These are phyloP conservation scores for Silene latifolia DNA, from an alignment of 148 eudicot species.

Conservation along the genomic window DNA sequence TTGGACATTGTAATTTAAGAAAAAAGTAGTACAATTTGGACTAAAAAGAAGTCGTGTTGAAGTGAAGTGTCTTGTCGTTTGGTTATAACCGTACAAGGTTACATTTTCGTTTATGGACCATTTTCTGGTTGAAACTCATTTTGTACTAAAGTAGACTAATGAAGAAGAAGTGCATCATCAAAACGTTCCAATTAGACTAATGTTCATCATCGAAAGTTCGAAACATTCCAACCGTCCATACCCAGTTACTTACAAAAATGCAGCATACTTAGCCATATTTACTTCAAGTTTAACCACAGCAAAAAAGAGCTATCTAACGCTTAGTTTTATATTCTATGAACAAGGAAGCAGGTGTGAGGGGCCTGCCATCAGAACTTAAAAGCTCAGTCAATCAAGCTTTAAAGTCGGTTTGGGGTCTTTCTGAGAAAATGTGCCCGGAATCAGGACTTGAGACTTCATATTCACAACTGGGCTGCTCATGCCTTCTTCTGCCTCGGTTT, in stretches of 20 bases:
- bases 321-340: not conserved
- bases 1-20: too few relatives aligned
- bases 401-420: too few relatives aligned
- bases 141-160: not conserved
- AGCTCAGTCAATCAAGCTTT: not conserved
- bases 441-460: not conserved
- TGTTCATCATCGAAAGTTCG: too few relatives aligned
- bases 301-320: not conserved
- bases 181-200: too few relatives aligned
- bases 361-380: not conserved
- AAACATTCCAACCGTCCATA: too few relatives aligned
- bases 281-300: not conserved
- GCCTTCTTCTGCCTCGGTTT: not conserved
- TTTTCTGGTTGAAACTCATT: too few relatives aligned
- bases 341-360: not conserved
- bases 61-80: too few relatives aligned
- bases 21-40: too few relatives aligned
- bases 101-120: too few relatives aligned
- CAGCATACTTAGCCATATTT: not conserved
- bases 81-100: too few relatives aligned
- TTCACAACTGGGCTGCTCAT: conserved; percentile 3
- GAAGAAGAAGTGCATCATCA: not conserved
- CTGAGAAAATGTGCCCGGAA: not conserved
- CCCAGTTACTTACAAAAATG: not conserved
- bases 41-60: too few relatives aligned